Base-by-base conservation (phyloP, 2,329 filamentous ascomycete species). In the Coniella lustricola region DNA sequence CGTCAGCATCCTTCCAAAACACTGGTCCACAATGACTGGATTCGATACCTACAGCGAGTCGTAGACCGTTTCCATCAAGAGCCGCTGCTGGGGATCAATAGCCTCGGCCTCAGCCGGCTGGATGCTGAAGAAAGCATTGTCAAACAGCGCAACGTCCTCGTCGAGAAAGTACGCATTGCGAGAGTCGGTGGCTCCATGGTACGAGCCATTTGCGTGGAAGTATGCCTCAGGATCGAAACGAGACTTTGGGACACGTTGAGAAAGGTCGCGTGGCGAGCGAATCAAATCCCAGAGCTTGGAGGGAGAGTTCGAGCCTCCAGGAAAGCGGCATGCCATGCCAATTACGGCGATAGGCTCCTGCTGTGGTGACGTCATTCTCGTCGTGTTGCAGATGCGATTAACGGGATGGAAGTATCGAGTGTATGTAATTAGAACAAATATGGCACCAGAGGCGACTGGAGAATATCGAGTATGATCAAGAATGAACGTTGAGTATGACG, bases 41-140 rank as follows among this genome's bases (percentile, higher is more conserved):
- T n/a, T n/a, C n/a, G 29, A 4, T 17, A 50, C 45, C 44, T 60
- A 56, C n/a, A 59, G 50, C 4, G 52, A 49, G 34, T 60, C 57
- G 38, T 56, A 60, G 21, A 56, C 55, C 32, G 54, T 52, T 35
- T 59, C 54, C 7, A 56, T 50, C 29, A 51, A 46, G n/a, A 57
- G 16, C 4, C 48, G 32, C 17, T 44, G 49, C 17, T 41, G 38
- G 7, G 39, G 46, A 13, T 48, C 45, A 42, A 60, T 54, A 8
- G 47, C 32, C 31, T 54, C 48, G 31, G 55, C 56, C 39, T 60
- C 55, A 3, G 38, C 34, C 14, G 54, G 49, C 2, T 51, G 48
- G 33, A 60, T 57, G 18, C 54, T 52, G 51, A 60, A 54, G 37
- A 67, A 65, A 3, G 59, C 59, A 29, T 58, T 49, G 3, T 59